Base-by-base conservation (phyloP, 2,329 filamentous ascomycete genomes). In the Aspergillus sp. region DNA sequence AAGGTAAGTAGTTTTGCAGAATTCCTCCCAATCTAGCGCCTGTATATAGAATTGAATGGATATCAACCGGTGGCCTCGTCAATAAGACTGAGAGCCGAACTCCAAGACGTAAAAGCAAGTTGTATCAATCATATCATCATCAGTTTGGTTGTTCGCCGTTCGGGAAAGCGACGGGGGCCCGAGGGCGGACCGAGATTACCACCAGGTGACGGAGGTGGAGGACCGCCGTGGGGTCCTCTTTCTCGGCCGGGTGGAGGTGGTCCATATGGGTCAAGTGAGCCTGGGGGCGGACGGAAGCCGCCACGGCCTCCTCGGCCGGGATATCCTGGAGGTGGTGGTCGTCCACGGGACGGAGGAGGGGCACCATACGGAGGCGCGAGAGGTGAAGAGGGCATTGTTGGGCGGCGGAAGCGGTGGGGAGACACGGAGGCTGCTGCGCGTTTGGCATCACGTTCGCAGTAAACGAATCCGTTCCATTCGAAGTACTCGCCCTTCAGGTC, bases 361-460 rank as follows among this genome's bases (percentile, higher is more conserved):
- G 22, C 23, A 17, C 34, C 34, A 41, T 56, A 7, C 7, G 45
- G 19, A 28, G 71, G 71, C 55, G 73, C 69, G 38, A 77, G 56
- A 15, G 75, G 75, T n/a, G 75, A 76, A 2, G 75, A 71, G 3
- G 70, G 70, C 51, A 71, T 66, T 0, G 71, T 72, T 6, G 76
- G 74, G 17, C 74, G 71, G n/a, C 66, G 79, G 56, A 63, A 59
- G 43, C 71, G 77, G 45, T 77, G 78, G 66, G 74, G 68, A 68
- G 73, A 67, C 64, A 76, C 64, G 69, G 76, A 64, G 67, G 79
- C 70, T 49, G 78, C 79, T n/a, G 81, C 82, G 59, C 83, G 81
- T 75, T 88, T 89, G 4, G 93, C 93, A 74, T 98, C 93, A 49
- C 89, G 87, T 77, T 98, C 94, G 76, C 94, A 99, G 74, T 91